phyloP scores from a whole-genome alignment of 2,329 filamentous ascomycete species.

The Chaetomiaceae sp. region DNA sequence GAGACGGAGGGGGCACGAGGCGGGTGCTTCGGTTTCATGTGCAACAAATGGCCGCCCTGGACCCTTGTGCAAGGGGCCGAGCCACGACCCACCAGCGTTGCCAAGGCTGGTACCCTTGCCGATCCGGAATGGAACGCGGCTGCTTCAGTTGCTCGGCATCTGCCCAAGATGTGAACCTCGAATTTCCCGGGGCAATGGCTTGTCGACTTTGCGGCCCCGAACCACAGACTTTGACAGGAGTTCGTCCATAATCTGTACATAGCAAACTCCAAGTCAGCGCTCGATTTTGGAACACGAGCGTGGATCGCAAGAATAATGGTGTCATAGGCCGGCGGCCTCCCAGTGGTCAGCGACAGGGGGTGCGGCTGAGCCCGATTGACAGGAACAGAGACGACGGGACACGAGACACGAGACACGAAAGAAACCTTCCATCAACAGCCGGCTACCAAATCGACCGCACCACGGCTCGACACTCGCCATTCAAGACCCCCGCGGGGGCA shows the following conservation, averaged over 20 bases:
- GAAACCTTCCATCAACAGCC: not conserved
- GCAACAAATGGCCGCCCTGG: too few species aligned
- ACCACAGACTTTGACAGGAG: too few species aligned
- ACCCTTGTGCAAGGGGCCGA: not conserved
- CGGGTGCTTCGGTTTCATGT: not conserved
- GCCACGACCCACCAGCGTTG: not conserved
- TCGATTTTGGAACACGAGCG: not conserved
- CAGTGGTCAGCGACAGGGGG: constrained; percentile 8
- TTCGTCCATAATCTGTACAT: too few species aligned
- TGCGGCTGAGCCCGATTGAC: not conserved
- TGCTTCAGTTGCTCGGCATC: too few species aligned
- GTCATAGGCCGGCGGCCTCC: constrained; percentile 7
- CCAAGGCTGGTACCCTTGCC: not conserved
- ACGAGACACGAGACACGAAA: too few species aligned
- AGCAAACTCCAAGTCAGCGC: too few species aligned
- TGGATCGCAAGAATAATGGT: constrained; percentile 4
- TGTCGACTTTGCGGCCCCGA: too few species aligned
- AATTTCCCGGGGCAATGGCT: too few species aligned
- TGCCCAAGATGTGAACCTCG: too few species aligned
- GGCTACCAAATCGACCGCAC: not conserved
- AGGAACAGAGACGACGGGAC: constrained; percentile 1
- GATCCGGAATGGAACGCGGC: not conserved
- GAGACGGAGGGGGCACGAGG: too few species aligned
- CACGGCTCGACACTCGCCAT: not conserved
- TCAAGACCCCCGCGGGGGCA: constrained; percentile 34